phyloP scores from a whole-genome alignment of 345 rosid genomes.

The thale cress (Arabidopsis thaliana) region TAIR10.1 NC_003076.8:17640001-17640500 shows the following conservation, averaged over 20 bases:
- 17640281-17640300: constrained; percentile 47
- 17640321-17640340: constrained; percentile 74
- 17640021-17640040: constrained; percentile 75
- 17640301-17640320: constrained; percentile 55
- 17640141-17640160: constrained; percentile 68
- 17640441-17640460: constrained; percentile 46
- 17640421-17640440: constrained; percentile 73
- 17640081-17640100: constrained; percentile 64
- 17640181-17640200: constrained; percentile 42
- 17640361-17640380: constrained; percentile 62
- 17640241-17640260: constrained; percentile 47
- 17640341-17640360: constrained; percentile 64
- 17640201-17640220: constrained; percentile 63
- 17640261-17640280: constrained; percentile 6
- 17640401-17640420: constrained; percentile 78
- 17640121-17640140: constrained; percentile 78
- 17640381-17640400: constrained; percentile 57
- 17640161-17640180: constrained; percentile 62
- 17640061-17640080: constrained; percentile 62
- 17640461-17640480: constrained; percentile 59
- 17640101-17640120: constrained; percentile 71
- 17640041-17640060: constrained; percentile 73
- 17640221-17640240: constrained; percentile 64
- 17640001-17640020: constrained; percentile 49
- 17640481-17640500: constrained; percentile 62